Evolutionary conservation across 2,329 filamentous ascomycete genomes (phyloP).

Genomic region (Claviceps spartinae): DNA sequence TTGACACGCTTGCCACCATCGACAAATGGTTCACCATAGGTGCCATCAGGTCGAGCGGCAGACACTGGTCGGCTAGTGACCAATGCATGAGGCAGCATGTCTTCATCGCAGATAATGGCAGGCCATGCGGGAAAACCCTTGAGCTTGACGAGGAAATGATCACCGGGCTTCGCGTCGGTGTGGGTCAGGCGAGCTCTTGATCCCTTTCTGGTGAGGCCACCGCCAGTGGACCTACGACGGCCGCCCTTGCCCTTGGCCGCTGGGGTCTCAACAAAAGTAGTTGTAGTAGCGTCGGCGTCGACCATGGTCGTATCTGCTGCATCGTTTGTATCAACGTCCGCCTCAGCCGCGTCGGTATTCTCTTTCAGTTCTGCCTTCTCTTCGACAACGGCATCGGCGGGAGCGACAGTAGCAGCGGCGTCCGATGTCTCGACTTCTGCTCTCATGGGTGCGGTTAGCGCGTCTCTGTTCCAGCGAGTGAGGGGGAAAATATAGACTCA

Average conservation of each 20-base stretch:
- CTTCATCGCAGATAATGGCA: slow-evolving; percentile 83
- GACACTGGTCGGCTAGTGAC: slow-evolving; percentile 71
- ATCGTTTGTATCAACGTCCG: slow-evolving; percentile 42
- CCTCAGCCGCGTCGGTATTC: slow-evolving; percentile 15
- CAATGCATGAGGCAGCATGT: slow-evolving; percentile 74
- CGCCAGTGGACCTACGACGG: slow-evolving; percentile 61
- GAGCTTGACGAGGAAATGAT: slow-evolving; percentile 84
- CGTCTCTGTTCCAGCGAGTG: neutral
- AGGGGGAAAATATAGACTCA: neutral
- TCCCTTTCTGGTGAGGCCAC: slow-evolving; percentile 74
- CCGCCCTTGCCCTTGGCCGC: slow-evolving; percentile 37
- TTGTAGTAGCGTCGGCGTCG: slow-evolving; percentile 10
- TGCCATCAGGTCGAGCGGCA: slow-evolving; percentile 68
- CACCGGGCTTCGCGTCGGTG: slow-evolving; percentile 74
- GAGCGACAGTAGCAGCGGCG: slow-evolving; percentile 15
- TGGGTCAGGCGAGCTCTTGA: slow-evolving; percentile 59
- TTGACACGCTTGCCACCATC: slow-evolving; percentile 77
- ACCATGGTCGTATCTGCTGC: slow-evolving; percentile 9
- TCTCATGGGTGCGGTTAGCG: neutral
- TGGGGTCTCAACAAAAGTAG: slow-evolving; percentile 16
- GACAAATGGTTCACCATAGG: slow-evolving; percentile 73
- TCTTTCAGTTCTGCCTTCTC: slow-evolving; percentile 12
- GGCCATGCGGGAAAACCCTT: slow-evolving; percentile 95
- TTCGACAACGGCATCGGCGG: slow-evolving; percentile 14
- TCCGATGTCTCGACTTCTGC: slow-evolving; percentile 15